Evolutionary conservation across 1,284 basidiomycete species (phyloP).

Genomic region (Marasmius sp.): DNA sequence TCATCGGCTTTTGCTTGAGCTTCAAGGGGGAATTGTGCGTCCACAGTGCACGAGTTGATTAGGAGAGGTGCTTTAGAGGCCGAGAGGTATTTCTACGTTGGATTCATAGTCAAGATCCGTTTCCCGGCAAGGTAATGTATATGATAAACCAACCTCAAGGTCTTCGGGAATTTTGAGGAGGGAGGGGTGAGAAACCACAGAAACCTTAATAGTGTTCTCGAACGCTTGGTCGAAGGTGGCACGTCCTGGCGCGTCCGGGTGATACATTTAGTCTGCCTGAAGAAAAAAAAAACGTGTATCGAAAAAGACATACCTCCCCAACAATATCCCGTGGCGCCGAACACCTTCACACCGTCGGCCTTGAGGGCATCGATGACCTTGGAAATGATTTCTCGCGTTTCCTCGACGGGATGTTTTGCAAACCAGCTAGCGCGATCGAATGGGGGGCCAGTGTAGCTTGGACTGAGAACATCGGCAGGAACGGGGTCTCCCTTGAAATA

Average conservation of each 20-base stretch:
- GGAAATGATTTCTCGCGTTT: conserved; percentile 56
- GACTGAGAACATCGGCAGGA: conserved; percentile 35
- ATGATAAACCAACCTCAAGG: conserved; percentile 9
- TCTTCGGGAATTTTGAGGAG: conserved; percentile 6
- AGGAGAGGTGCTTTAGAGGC: conserved; percentile 55
- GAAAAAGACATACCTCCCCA: conserved; percentile 52
- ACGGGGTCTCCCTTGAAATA: conserved; percentile 62
- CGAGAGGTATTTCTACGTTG: conserved; percentile 45
- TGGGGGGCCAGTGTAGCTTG: conserved; percentile 21
- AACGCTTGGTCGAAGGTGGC: conserved; percentile 11
- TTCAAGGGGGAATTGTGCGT: conserved; percentile 49
- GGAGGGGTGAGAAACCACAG: conserved; percentile 8
- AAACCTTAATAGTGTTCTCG: conserved; percentile 5
- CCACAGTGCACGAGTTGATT: conserved; percentile 61
- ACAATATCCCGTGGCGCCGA: conserved; percentile 71
- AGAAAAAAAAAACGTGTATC: conserved; percentile 30
- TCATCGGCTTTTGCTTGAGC: conserved; percentile 50
- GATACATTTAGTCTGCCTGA: conserved; percentile 53
- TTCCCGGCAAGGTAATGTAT: not conserved
- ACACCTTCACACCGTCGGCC: conserved; percentile 52
- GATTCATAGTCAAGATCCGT: not conserved
- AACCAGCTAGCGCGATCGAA: conserved; percentile 55
- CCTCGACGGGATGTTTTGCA: conserved; percentile 39
- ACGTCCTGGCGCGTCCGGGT: not conserved
- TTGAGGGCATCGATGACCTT: conserved; percentile 58